These are phyloP conservation scores for Rhodotorula babjevae DNA, from an alignment of 768 basidiomycete species.

Conservation along the genomic window DNA sequence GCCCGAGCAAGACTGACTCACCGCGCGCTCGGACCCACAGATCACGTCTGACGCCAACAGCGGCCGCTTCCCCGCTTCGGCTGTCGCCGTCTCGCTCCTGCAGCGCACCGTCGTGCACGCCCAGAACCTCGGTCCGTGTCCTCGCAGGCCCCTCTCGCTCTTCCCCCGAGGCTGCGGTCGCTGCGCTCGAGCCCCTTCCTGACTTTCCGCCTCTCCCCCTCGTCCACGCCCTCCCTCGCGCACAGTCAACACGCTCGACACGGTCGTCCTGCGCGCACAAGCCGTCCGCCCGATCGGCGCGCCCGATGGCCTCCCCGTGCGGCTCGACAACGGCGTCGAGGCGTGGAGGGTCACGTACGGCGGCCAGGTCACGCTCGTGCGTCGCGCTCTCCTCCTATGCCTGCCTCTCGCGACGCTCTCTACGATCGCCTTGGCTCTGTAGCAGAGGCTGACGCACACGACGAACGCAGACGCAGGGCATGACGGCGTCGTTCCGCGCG, in stretches of 20 bases:
- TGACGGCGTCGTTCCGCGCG: constrained; percentile 18
- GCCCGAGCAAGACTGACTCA: too few relatives aligned
- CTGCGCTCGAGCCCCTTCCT: too few relatives aligned
- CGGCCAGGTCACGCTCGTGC: constrained; percentile 18
- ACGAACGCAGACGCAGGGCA: not conserved
- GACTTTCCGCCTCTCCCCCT: not conserved
- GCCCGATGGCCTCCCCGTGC: not conserved
- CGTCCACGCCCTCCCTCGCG: not conserved
- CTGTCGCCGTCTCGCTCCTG: constrained; percentile 19
- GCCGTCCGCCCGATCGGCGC: constrained; percentile 8
- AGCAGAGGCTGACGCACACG: not conserved
- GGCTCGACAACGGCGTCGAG: not conserved
- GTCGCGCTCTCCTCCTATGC: not conserved
- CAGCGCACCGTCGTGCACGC: constrained; percentile 20
- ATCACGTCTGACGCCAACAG: constrained; percentile 15
- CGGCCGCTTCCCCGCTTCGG: constrained; percentile 5
- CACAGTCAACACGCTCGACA: constrained; percentile 18
- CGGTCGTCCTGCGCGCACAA: constrained; percentile 2
- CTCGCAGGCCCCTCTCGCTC: too few relatives aligned
- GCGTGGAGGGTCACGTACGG: constrained; percentile 14
- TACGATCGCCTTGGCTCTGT: not conserved
- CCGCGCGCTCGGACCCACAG: not conserved
- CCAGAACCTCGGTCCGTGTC: constrained; percentile 9
- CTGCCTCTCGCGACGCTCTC: not conserved
- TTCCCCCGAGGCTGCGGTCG: too few relatives aligned